These are phyloP conservation scores for Mortierella polycephala DNA, from an alignment of 371 early-diverging fungal genomes.

Conservation along the genomic window DNA sequence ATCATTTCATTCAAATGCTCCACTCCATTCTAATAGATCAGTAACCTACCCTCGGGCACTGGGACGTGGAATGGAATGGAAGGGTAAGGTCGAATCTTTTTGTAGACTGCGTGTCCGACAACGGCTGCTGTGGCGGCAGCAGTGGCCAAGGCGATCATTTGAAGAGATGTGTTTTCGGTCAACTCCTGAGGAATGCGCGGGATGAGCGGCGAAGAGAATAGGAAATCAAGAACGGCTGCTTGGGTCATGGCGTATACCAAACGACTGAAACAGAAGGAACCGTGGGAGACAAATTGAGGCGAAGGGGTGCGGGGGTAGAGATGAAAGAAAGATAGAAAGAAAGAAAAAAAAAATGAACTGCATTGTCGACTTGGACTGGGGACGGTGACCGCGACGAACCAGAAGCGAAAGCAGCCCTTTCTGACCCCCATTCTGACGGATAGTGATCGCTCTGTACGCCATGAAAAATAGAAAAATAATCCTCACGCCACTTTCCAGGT, in stretches of 20 bases:
- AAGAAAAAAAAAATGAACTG: background rate
- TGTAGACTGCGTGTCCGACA: conserved; percentile 6
- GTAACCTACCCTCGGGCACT: conserved; percentile 32
- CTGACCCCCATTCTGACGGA: no score
- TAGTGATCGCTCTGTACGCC: no score
- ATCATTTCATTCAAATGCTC: no score
- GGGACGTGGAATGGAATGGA: conserved; percentile 39
- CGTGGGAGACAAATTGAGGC: no score
- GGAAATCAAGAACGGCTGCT: background rate
- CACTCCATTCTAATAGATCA: background rate
- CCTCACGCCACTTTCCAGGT: conserved; percentile 5
- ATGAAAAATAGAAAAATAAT: background rate
- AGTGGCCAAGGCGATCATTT: background rate
- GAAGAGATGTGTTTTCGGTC: no score
- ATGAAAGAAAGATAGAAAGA: background rate
- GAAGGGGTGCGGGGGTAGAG: no score
- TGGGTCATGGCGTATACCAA: background rate
- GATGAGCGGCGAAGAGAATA: background rate
- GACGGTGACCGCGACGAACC: background rate
- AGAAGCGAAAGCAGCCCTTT: no score
- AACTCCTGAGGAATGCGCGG: no score
- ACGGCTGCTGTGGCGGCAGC: conserved; percentile 5
- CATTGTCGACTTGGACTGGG: background rate
- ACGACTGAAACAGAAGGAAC: background rate
- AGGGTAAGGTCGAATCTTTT: conserved; percentile 12